Base-by-base conservation (phyloP, 805 yeast genomes). In the Pichia heedii region DNA sequence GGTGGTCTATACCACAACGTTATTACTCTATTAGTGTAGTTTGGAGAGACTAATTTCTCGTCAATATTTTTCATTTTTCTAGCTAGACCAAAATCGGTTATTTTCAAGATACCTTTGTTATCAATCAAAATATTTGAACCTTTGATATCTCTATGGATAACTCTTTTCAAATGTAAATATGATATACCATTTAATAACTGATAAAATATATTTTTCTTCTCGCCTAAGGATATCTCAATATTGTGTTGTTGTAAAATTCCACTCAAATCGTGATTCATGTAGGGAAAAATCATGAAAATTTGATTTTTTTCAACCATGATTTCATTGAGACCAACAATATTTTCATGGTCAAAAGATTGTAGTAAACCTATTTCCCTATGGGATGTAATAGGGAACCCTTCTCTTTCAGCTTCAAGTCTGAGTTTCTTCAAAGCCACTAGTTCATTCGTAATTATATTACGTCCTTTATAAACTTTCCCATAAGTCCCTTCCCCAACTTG, bases 401-500 rank as follows among this genome's bases (percentile, higher is more conserved):
- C 98, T 39, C 87, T 71, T 59, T 90, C 97, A 8, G 78, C 65
- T 57, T 93, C 97, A 54, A 93, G 70, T 48, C 97, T 65, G 37
- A 93, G 68, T 51, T 81, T 74, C 59, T 93, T 93, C 56, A 93
- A 67, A 1, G 98, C 98, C n/a, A 88, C 93, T 50, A 73, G 66
- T 45, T 75, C 78, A 2, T 76, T 71, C 0, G 96, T 85, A 5
- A 76, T 66, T 15, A 65, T 64, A 58, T 93, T 88, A 39, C 68
- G 70, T 0, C 96, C 96, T 57, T 88, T 87, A 66, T 84, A 88
- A 19, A 93, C 99, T 59, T 86, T 88, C 18, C 98, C 98, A 61
- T 93, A 93, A 0, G 97, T 93, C 10, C 98, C 98, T 63, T 93
- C 97, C n/a, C 98, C 98, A 5, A 93, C 97, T 58, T 93, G 97